Conservation (phyloP, 441 rosid species). For the Oxalis stricta region DNA sequence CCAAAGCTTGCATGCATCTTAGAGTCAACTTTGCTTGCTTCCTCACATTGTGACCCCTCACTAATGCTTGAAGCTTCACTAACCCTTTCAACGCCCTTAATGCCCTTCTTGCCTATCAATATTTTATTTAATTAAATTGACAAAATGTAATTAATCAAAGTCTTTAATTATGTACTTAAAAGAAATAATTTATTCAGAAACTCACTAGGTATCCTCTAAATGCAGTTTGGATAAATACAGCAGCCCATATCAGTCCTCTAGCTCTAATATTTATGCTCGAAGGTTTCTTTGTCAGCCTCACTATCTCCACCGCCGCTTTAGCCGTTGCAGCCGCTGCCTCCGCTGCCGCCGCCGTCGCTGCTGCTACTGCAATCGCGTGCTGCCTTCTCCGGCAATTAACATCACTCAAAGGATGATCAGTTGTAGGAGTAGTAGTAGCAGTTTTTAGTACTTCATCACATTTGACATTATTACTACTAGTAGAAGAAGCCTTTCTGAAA, state of each 20-base stretch:
- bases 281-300: slow-evolving; percentile 13
- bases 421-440: background rate
- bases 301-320: slow-evolving; percentile 20
- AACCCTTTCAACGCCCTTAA: slow-evolving; percentile 43
- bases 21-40: slow-evolving; percentile 34
- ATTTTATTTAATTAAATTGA: too few relatives aligned
- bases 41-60: slow-evolving; percentile 50
- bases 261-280: slow-evolving; percentile 7
- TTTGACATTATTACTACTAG: slow-evolving; percentile 8
- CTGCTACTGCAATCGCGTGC: slow-evolving; percentile 14
- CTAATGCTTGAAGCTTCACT: slow-evolving; percentile 57
- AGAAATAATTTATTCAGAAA: background rate
- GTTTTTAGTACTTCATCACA: slow-evolving; percentile 8
- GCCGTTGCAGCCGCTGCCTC: slow-evolving; percentile 21
- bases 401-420: slow-evolving; percentile 2
- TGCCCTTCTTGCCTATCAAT: slow-evolving; percentile 41
- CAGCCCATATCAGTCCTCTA: slow-evolving; percentile 19
- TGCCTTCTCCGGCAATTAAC: slow-evolving; percentile 12
- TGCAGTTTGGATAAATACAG: slow-evolving; percentile 27
- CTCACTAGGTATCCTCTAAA: slow-evolving; percentile 33
- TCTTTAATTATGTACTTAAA: too few relatives aligned
- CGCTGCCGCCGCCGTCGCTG: slow-evolving; percentile 19
- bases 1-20: slow-evolving; percentile 42
- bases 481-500: slow-evolving; percentile 6
- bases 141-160: background rate